Base-by-base conservation (phyloP, 192 early-diverging fungal genomes). In the Rhizophlyctis rosea region DNA sequence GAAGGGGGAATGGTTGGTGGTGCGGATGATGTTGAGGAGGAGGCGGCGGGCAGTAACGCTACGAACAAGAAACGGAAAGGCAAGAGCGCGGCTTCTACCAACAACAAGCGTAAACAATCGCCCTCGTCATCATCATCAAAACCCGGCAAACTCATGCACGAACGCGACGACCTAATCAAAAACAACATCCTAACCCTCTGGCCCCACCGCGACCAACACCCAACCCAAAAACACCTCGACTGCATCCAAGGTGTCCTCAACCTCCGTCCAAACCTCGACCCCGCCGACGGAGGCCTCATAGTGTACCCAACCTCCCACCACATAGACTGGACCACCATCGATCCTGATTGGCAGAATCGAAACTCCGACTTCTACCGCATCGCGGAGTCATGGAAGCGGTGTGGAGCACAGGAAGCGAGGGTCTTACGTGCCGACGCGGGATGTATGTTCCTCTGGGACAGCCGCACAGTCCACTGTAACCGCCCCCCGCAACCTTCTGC, bases 401-500 rank as follows among this genome's bases (percentile, higher is more conserved):
- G 39, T 18, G 9, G 9, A 44, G 9, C 39, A 18, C 18, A 7
- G 18, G 18, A 29, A 58, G 18, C 21, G 7, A 5, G 23, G 24
- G 53, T 28, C 53, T n/a, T 61, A 7, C 57, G 61, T 14, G 61
- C 61, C 0, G 13, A 5, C 9, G 61, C 61, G 16, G 61, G 61
- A 14, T 62, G 33, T 14, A 18, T 62, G 47, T 27, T 62, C 32
- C 61, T 62, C 11, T 62, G 61, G 61, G 61, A 62, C 61, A 60
- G 56, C 11, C 61, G 61, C 14, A 62, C 61, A 13, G 57, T 61
- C 0, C 61, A 62, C 61, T 30, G 32, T 14, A 48, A 48, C 61
- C n/a, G 33, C n/a, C 21, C 57, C 13, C 61, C 57, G 9, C 53
- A 14, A 13, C 21, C 16, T 9, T n/a, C n/a, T 11, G 14, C 57